Percentiles rank a stretch among this genome's conserved stretches.
Evolutionary conservation across 106 monocot species (phyloP).

Genomic region (Apostasia ramifera): DNA sequence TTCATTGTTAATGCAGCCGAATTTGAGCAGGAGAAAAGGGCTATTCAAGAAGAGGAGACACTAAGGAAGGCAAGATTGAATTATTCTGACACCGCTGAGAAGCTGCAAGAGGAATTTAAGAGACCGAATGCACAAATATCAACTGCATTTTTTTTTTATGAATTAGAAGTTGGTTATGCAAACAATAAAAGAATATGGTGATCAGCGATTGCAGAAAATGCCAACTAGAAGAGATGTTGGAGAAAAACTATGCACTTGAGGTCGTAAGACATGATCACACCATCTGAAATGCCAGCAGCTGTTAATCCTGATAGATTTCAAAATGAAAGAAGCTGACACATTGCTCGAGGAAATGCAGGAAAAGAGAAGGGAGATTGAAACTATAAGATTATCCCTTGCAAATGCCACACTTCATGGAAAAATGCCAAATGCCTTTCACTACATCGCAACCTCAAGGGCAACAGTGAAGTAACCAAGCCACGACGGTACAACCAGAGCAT

Average conservation of each 20-base stretch:
- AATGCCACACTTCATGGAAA: too few species aligned
- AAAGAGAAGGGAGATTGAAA: conserved; percentile 50
- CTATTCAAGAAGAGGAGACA: conserved; percentile 66
- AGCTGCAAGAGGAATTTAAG: conserved; percentile 62
- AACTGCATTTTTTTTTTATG: conserved; percentile 31
- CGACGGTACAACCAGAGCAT: too few species aligned
- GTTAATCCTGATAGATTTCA: conserved; percentile 46
- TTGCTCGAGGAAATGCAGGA: conserved; percentile 40
- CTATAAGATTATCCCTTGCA: too few species aligned
- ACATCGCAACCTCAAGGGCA: too few species aligned
- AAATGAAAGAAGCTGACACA: conserved; percentile 57
- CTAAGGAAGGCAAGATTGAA: conserved; percentile 52
- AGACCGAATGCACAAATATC: conserved; percentile 52
- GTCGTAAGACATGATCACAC: conserved; percentile 25
- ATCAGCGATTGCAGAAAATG: conserved; percentile 47
- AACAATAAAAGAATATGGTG: conserved; percentile 50
- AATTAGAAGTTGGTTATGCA: conserved; percentile 68
- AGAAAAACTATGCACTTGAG: conserved; percentile 50
- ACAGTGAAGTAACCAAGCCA: too few species aligned
- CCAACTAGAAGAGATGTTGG: conserved; percentile 43
- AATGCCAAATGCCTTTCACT: too few species aligned
- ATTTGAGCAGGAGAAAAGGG: conserved; percentile 77
- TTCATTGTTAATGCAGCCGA: conserved; percentile 29
- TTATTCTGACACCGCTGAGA: conserved; percentile 45
- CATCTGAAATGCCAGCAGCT: conserved; percentile 56